A percentile compares a stretch with the other conserved stretches of the same genome.
phyloP scores from a whole-genome alignment of 2,329 filamentous ascomycete species.

The Calonectria montana region DNA sequence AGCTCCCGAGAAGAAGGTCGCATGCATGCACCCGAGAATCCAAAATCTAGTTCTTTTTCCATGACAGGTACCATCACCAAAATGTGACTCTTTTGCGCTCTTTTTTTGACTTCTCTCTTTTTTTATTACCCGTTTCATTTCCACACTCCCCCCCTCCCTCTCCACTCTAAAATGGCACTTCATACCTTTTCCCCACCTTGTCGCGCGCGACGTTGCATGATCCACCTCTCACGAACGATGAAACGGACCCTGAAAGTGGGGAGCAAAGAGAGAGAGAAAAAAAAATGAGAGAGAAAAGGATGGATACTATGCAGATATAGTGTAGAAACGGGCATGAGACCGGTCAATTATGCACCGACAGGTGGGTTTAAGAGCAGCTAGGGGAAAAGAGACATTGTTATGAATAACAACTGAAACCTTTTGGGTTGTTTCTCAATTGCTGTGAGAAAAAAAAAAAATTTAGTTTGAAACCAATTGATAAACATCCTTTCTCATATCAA shows the following conservation, averaged over 20 bases:
- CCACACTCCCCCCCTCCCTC: neutral
- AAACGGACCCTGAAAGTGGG: neutral
- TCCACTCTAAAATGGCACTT: neutral
- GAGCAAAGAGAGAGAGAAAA: neutral
- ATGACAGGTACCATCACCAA: neutral
- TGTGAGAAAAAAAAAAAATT: too few species aligned
- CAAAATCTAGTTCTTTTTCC: too few species aligned
- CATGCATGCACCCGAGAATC: neutral
- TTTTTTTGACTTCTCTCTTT: neutral
- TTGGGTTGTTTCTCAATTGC: too few species aligned
- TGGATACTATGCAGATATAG: neutral
- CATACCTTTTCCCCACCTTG: neutral
- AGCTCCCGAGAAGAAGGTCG: neutral
- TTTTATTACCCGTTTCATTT: neutral
- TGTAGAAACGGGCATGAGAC: neutral
- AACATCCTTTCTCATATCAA: neutral
- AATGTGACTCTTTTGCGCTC: neutral
- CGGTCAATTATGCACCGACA: too few species aligned
- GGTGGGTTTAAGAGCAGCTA: neutral
- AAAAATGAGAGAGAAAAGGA: neutral
- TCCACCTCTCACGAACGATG: conserved; percentile 6
- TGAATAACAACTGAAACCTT: too few species aligned
- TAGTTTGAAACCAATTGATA: neutral
- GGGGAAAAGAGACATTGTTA: neutral
- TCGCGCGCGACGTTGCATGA: neutral